Conservation (phyloP, 2,329 filamentous ascomycete species). For the Penicillium griseofulvum region DNA sequence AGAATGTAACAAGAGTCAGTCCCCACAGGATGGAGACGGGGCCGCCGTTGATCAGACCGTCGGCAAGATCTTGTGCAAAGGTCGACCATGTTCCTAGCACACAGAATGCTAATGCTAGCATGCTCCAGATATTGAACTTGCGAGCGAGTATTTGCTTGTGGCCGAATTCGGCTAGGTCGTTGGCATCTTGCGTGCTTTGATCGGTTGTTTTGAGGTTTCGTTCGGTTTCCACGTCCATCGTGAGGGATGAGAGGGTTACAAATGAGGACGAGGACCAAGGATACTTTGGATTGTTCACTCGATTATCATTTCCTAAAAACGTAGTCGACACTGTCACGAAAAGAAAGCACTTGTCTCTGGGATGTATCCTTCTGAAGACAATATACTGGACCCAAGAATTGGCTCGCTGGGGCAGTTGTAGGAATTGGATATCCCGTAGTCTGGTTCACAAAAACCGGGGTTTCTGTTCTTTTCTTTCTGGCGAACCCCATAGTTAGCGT, state of each 20-base stretch:
- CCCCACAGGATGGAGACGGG: constrained; percentile 57
- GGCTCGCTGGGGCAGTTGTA: neutral
- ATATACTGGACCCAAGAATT: neutral
- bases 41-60: constrained; percentile 54
- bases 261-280: neutral
- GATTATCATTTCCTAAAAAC: constrained; percentile 13
- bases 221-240: constrained; percentile 19
- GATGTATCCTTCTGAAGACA: neutral
- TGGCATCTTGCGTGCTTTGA: constrained; percentile 39
- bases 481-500: constrained; percentile 15
- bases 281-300: neutral
- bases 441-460: constrained; percentile 7
- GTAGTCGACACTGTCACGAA: neutral
- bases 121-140: constrained; percentile 55
- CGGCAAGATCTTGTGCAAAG: constrained; percentile 53
- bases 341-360: neutral
- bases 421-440: neutral
- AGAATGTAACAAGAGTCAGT: constrained; percentile 50
- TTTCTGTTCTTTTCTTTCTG: constrained; percentile 10
- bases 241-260: neutral
- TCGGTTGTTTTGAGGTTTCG: constrained; percentile 21
- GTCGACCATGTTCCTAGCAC: constrained; percentile 58
- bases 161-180: constrained; percentile 41
- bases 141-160: constrained; percentile 43
- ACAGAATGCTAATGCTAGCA: constrained; percentile 57